Evolutionary conservation across 352 stramenopile species (phyloP).

Genomic region (Pythium phragmiticola): DNA sequence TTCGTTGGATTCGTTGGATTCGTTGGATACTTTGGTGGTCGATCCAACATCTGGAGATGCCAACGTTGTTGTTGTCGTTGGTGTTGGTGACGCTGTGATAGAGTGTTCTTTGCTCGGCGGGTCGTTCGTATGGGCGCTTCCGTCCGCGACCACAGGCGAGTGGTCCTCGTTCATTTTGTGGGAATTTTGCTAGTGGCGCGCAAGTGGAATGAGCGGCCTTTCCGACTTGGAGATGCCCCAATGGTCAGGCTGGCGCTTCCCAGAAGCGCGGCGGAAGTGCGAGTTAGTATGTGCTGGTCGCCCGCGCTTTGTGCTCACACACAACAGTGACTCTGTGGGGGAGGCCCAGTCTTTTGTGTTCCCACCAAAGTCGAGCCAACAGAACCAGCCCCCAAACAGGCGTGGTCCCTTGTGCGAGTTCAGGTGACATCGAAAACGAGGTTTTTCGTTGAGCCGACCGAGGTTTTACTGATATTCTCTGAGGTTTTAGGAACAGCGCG

Average conservation of each 20-base stretch:
- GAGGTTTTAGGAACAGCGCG: constrained; percentile 20
- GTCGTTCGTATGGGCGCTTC: background rate
- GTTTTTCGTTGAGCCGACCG: constrained; percentile 17
- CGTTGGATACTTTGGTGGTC: constrained; percentile 7
- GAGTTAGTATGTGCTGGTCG: constrained; percentile 2
- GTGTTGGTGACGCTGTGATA: background rate
- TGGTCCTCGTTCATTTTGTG: constrained; percentile 16
- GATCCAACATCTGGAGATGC: constrained; percentile 15
- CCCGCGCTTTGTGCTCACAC: constrained; percentile 29
- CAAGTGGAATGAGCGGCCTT: background rate
- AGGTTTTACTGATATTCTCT: constrained; percentile 16
- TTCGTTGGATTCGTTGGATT: background rate
- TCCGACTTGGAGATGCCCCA: background rate
- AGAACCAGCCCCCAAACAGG: constrained; percentile 25
- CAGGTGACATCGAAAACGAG: constrained; percentile 5
- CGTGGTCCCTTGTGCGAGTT: constrained; percentile 22
- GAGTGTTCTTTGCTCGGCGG: background rate
- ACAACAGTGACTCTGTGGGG: constrained; percentile 12
- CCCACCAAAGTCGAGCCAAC: constrained; percentile 24
- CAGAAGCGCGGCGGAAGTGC: constrained; percentile 24
- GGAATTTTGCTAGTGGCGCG: background rate
- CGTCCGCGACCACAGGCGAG: constrained; percentile 1
- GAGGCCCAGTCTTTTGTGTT: background rate
- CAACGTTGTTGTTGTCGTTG: background rate
- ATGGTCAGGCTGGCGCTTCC: constrained; percentile 23